phyloP scores from a whole-genome alignment of 139 green algal species.

The Chlamydomonas sphaeroides region DNA sequence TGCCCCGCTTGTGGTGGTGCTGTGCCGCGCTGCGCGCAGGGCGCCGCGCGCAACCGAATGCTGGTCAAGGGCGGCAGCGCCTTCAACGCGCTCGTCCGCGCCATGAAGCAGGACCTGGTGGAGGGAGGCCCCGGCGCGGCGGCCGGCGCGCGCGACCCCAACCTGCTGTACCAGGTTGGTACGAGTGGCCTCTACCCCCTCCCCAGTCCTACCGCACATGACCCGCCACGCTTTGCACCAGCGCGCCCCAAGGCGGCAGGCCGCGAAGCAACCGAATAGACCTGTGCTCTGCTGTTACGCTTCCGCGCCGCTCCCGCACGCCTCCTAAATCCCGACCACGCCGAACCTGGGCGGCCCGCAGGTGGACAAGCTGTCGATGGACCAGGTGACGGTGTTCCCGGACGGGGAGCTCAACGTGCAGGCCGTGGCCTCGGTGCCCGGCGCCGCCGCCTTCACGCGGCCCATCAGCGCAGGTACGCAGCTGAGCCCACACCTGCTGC shows the following conservation, averaged over 20 bases:
- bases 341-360: too few species aligned
- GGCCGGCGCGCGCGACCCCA: constrained; percentile 48
- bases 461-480: constrained; percentile 46
- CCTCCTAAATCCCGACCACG: too few species aligned
- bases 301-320: not conserved
- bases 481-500: too few species aligned
- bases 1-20: not conserved
- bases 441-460: constrained; percentile 46
- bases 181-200: too few species aligned
- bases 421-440: constrained; percentile 57
- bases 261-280: too few species aligned
- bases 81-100: constrained; percentile 89
- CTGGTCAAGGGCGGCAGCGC: constrained; percentile 82
- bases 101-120: constrained; percentile 90
- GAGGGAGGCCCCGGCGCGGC: constrained; percentile 65
- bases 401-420: constrained; percentile 88
- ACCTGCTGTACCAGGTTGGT: constrained; percentile 67
- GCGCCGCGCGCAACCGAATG: constrained; percentile 85
- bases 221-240: too few species aligned
- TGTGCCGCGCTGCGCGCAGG: constrained; percentile 43
- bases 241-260: too few species aligned
- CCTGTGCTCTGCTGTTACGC: too few species aligned
- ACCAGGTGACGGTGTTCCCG: constrained; percentile 82
- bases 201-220: too few species aligned
- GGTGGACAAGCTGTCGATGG: constrained; percentile 80